Base-by-base conservation (phyloP, 805 yeast species). In the Monosporozyma aerobia region DNA sequence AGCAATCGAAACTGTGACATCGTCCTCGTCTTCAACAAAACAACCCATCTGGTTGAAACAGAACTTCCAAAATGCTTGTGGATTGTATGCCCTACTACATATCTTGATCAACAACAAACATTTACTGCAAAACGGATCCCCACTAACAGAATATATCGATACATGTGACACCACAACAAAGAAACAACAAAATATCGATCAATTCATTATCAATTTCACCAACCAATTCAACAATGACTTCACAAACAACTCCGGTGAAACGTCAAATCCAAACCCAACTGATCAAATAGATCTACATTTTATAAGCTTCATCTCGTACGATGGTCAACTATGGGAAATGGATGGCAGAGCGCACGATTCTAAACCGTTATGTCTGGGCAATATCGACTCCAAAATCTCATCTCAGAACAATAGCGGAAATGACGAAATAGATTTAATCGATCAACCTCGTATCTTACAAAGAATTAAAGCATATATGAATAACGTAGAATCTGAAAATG, bases 31-130 rank as follows among this genome's bases (percentile, higher is more conserved):
- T 19, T 19, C 19, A 19, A 19, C 30, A 6, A 27, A n/a, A 5
- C 16, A 11, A 9, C 56, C 70, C 60, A 6, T 76, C n/a, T 94
- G 98, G 97, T 80, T 83, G 60, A 81, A 80, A 58, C 99, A 92
- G 63, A 82, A 90, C 0, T 80, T 94, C 16, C 80, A 79, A 56
- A 92, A 92, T 65, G 95, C 95, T 0, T 92, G 99, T 71, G 99
- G 99, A 5, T 77, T 95, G 33, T 88, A 86, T 68, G 98, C 96
- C 0, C 67, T 94, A 47, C 70, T 92, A 23, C 97, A 92, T 61
- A 74, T 82, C 0, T 59, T 78, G 8, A 66, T 76, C 5, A 74
- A 74, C 44, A 67, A 67, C 49, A 58, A 62, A 5, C 52, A 63
- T 3, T 51, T 73, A 14, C 49, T 67, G 29, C 51, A 52, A 3